Conservation (phyloP, 495 filamentous ascomycete genomes). For the Sphaerosporella brunnea region DNA sequence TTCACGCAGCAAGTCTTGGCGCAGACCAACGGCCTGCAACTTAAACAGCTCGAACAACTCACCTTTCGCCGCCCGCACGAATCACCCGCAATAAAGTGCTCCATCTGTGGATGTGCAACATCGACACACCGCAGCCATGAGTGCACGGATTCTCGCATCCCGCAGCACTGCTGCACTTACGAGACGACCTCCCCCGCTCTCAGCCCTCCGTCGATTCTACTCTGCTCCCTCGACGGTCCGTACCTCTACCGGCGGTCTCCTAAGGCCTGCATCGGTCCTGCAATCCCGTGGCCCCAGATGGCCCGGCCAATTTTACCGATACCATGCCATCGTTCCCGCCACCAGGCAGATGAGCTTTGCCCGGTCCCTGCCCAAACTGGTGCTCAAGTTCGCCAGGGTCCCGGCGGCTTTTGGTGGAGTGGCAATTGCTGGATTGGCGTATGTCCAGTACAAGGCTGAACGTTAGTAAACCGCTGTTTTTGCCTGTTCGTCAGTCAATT, state of each 20-base stretch:
- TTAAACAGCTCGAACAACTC: neutral
- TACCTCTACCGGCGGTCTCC: conserved; percentile 15
- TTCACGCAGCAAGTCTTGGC: neutral
- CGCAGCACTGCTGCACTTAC: conserved; percentile 9
- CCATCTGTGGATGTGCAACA: neutral
- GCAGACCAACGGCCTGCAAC: no score
- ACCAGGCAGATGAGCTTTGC: conserved; percentile 75
- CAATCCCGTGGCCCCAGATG: conserved; percentile 13
- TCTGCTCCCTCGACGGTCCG: neutral
- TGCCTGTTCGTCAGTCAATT: no score
- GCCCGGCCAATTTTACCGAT: conserved; percentile 19
- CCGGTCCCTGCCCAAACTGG: conserved; percentile 69
- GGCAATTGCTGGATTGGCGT: conserved; percentile 69
- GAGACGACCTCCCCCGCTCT: conserved; percentile 10
- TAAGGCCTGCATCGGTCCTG: conserved; percentile 14
- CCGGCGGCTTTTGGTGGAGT: conserved; percentile 84
- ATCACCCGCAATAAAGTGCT: neutral
- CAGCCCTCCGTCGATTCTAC: conserved; percentile 10
- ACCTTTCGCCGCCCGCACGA: neutral
- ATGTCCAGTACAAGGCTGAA: conserved; percentile 89
- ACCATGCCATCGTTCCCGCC: conserved; percentile 43
- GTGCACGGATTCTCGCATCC: conserved; percentile 22
- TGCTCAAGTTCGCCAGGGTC: conserved; percentile 67
- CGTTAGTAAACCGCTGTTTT: conserved; percentile 39
- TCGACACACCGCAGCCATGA: conserved; percentile 13